Conservation (phyloP, 345 rosid species). For the rapeseed (Brassica napus) region Da-Ae NC_063434.1:8885501-8886000, state of each 20-base stretch:
- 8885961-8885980: neutral
- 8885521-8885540: conserved; percentile 2
- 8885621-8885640: conserved; percentile 31
- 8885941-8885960: neutral
- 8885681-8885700: conserved; percentile 33
- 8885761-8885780: conserved; percentile 3
- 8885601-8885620: conserved; percentile 27
- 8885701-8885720: conserved; percentile 15
- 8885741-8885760: neutral
- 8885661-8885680: conserved; percentile 16
- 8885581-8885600: neutral
- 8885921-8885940: neutral
- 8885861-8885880: neutral
- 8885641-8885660: neutral
- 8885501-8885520: conserved; percentile 24
- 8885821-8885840: neutral
- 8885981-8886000: neutral
- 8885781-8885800: neutral
- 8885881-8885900: neutral
- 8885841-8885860: conserved; percentile 19
- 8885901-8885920: neutral
- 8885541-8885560: conserved; percentile 2
- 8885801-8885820: neutral
- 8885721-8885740: conserved; percentile 17
- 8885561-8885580: conserved; percentile 13